Base-by-base conservation (phyloP, 129 eudicot genomes). In the carrot (Daucus carota) region DNA sequence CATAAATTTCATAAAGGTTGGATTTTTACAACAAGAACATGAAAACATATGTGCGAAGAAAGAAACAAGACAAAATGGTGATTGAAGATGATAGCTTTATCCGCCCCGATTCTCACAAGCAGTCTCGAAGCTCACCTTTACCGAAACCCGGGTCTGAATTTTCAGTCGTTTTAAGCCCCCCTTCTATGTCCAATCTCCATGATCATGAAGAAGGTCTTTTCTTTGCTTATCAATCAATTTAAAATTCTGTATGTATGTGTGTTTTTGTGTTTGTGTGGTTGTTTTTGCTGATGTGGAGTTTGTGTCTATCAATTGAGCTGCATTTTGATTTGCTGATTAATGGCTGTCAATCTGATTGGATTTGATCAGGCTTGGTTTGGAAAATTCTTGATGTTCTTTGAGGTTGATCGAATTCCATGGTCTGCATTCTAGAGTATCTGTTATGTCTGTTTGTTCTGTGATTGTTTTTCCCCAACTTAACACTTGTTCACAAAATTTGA, bases 71-170 rank as follows among this genome's bases (percentile, higher is more conserved):
- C 2, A 14, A 28, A 14, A n/a, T 45, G 47, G 29, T 41, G 4
- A 20, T 33, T 15, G 34, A 43, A 65, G 22, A 22, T 67, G 67
- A 77, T 67, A 74, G 33, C 74, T 54, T 54, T 54, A 65, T 76
- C 20, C 74, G n/a, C 5, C 20, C 40, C 45, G 31, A 46, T 67
- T 76, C 50, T 66, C 74, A 42, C 33, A 59, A 76, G 44, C 79
- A 76, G 43, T 44, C 43, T 18, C 34, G 79, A 11, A 63, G 62
- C 73, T 32, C 79, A 24, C 31, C 40, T 36, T 36, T 36, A 36
- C 5, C 79, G 26, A 76, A 76, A 76, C 79, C 72, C 22, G 73
- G 79, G 31, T 60, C 80, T 2, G 79, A 76, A 29, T 44, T 65
- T 28, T 76, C 79, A 32, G 44, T 44, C 34, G 32, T 66, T 34